A percentile compares a stretch with the other conserved stretches of the same genome.
These are phyloP conservation scores for Lepidium africanum DNA, from an alignment of 345 rosid genomes.

Conservation along the genomic window DNA sequence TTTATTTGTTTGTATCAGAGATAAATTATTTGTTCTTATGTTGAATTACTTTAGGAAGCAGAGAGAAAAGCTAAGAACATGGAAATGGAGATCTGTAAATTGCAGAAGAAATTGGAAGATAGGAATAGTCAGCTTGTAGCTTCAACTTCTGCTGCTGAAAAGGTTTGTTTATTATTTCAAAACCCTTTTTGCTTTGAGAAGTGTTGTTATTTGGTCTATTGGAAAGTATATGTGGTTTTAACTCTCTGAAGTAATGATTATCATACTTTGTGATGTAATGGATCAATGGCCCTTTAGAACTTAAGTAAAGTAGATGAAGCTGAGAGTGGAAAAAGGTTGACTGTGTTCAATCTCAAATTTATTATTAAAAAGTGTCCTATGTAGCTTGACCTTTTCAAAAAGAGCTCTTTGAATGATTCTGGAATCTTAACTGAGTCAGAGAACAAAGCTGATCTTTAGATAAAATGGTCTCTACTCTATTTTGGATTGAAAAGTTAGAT, in stretches of 20 bases:
- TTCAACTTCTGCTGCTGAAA: slow-evolving; percentile 61
- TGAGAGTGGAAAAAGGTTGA: slow-evolving; percentile 10
- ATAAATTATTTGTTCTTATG: neutral
- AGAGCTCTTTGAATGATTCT: neutral
- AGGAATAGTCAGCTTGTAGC: slow-evolving; percentile 54
- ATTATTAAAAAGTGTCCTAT: neutral
- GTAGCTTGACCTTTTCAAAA: slow-evolving; percentile 14
- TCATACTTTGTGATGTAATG: neutral
- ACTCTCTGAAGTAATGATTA: slow-evolving; percentile 9
- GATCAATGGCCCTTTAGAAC: slow-evolving; percentile 12
- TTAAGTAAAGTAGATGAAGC: slow-evolving; percentile 8
- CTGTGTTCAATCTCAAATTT: slow-evolving; percentile 2
- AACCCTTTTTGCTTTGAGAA: neutral
- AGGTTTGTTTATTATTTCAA: slow-evolving; percentile 40
- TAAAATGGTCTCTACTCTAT: neutral
- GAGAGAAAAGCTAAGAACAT: slow-evolving; percentile 58
- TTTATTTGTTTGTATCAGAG: neutral
- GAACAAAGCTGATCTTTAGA: neutral
- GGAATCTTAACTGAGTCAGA: neutral
- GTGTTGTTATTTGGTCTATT: neutral
- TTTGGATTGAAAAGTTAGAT: neutral
- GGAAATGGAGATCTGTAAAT: slow-evolving; percentile 51
- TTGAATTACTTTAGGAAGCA: slow-evolving; percentile 49
- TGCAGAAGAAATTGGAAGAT: slow-evolving; percentile 64
- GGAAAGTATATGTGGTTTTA: neutral